These are phyloP conservation scores for Samsoniella hepiali DNA, from an alignment of 2,329 filamentous ascomycete species.

Conservation along the genomic window DNA sequence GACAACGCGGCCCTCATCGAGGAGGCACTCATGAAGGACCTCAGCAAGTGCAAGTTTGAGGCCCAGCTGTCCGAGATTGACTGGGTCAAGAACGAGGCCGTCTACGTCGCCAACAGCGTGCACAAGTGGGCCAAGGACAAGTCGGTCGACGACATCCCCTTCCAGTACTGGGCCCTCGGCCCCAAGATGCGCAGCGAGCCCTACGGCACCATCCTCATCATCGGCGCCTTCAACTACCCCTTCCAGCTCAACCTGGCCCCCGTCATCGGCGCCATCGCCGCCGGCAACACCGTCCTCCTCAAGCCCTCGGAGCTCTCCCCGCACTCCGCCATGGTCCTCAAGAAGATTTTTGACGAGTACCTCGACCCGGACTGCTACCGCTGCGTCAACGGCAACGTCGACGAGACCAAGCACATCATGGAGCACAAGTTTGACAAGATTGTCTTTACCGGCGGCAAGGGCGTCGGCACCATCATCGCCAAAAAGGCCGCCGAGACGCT, in stretches of 20 bases:
- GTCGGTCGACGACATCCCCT: slow-evolving; percentile 63
- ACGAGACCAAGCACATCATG: slow-evolving; percentile 77
- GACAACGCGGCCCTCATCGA: slow-evolving; percentile 72
- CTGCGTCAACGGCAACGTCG: slow-evolving; percentile 75
- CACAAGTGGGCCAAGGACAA: slow-evolving; percentile 83
- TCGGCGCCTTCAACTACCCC: slow-evolving; percentile 94
- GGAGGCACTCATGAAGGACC: slow-evolving; percentile 73
- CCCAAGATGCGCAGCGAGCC: slow-evolving; percentile 85
- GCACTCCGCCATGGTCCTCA: slow-evolving; percentile 71
- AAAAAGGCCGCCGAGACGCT: slow-evolving; percentile 86
- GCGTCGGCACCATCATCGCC: slow-evolving; percentile 80
- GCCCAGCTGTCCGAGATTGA: slow-evolving; percentile 69
- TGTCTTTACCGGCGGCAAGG: slow-evolving; percentile 82
- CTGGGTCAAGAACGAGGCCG: slow-evolving; percentile 77
- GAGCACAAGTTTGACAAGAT: slow-evolving; percentile 97
- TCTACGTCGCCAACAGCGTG: slow-evolving; percentile 74
- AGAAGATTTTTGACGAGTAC: slow-evolving; percentile 70
- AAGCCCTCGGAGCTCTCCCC: slow-evolving; percentile 88
- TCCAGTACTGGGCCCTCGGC: slow-evolving; percentile 65
- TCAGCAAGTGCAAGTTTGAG: slow-evolving; percentile 77
- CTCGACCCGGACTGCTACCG: slow-evolving; percentile 76
- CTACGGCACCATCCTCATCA: slow-evolving; percentile 76
- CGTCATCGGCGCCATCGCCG: slow-evolving; percentile 84
- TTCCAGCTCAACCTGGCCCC: slow-evolving; percentile 76
- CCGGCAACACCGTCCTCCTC: slow-evolving; percentile 82